Evolutionary conservation across 495 filamentous ascomycete genomes (phyloP).

Genomic region (Chaetomium tenue): DNA sequence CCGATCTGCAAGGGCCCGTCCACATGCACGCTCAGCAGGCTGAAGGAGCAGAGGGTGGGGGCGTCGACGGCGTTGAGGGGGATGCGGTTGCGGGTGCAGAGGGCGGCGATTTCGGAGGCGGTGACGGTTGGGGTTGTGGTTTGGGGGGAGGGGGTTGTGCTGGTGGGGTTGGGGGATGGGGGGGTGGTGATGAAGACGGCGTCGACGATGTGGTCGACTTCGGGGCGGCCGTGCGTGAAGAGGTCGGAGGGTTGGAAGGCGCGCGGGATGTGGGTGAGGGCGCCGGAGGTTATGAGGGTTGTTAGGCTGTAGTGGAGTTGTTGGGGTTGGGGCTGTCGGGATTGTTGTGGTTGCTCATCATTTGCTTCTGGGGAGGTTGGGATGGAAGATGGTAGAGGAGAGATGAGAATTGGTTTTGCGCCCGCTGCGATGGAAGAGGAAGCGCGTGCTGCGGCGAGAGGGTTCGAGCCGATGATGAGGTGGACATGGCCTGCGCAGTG

Average conservation of each 20-base stretch:
- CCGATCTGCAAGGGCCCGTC: conserved; percentile 94
- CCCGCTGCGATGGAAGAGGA: conserved; percentile 79
- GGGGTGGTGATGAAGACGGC: conserved; percentile 79
- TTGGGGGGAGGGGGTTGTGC: conserved; percentile 19
- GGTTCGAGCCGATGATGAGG: conserved; percentile 80
- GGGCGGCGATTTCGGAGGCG: conserved; percentile 72
- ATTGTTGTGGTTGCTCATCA: conserved; percentile 29
- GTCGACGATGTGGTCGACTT: conserved; percentile 79
- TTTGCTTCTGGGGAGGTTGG: neutral
- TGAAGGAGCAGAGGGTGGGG: conserved; percentile 85
- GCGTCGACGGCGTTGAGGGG: conserved; percentile 92
- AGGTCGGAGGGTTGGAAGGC: conserved; percentile 73
- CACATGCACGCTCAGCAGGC: conserved; percentile 78
- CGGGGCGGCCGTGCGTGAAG: conserved; percentile 70
- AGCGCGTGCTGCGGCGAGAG: conserved; percentile 80
- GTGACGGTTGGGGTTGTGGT: conserved; percentile 79
- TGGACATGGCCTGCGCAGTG: conserved; percentile 77
- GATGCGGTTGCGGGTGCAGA: conserved; percentile 77
- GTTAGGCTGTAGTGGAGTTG: conserved; percentile 69
- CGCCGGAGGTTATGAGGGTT: conserved; percentile 68
- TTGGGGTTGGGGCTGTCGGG: conserved; percentile 29
- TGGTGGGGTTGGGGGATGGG: conserved; percentile 10
- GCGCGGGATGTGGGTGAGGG: conserved; percentile 68
- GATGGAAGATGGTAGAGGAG: conserved; percentile 39
- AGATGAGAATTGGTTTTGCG: conserved; percentile 80